Base-by-base conservation (phyloP, 371 early-diverging fungal genomes). In the Entomophthora muscae region DNA sequence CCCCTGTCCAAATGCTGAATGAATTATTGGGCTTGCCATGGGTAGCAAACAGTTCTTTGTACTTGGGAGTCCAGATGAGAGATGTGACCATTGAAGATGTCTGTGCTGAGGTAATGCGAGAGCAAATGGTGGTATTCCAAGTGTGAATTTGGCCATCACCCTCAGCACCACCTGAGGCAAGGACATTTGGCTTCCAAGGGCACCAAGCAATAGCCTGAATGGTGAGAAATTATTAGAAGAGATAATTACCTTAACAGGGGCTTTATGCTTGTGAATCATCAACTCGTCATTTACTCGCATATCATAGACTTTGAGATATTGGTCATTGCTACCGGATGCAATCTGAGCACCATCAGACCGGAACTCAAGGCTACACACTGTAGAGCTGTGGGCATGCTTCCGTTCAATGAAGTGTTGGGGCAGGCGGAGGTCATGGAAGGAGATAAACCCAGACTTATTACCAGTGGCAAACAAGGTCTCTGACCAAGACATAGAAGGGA, bases 291-390 rank as follows among this genome's bases (percentile, higher is more conserved):
- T 5, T 22, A 77, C 73, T 24, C 95, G 80, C 3, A 82, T 76
- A 67, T 98, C 93, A 98, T 97, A 99, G 12, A 99, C 79, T 61
- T 91, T 86, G 26, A 98, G 88, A 27, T 81, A 65, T 67, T 96
- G 95, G 69, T 99, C 99, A 73, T 99, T 98, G 2, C 96, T 93
- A 10, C 99, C 99, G 71, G 89, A 90, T 0, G 99, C 99, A 17
- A 99, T 76, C 57, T 85, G 75, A 7, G 69, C 72, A 2, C 93
- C 93, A 72, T 95, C 96, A 1, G 75, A 65, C 32, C 89, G 5
- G 17, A 42, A 42, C 17, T 42, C 10, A 17, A 42, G 10, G 42
- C 17, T 42, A 17, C 42, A 42, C 17, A 42, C 5, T 5, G 42
- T 42, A 5, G 42, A 5, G 42, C 10, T 42, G 42, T 42, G 42